Evolutionary conservation across 2,329 filamentous ascomycete genomes (phyloP), one percentile per base, ranked within the genome.

Genomic region (Zarea fungicola): DNA sequence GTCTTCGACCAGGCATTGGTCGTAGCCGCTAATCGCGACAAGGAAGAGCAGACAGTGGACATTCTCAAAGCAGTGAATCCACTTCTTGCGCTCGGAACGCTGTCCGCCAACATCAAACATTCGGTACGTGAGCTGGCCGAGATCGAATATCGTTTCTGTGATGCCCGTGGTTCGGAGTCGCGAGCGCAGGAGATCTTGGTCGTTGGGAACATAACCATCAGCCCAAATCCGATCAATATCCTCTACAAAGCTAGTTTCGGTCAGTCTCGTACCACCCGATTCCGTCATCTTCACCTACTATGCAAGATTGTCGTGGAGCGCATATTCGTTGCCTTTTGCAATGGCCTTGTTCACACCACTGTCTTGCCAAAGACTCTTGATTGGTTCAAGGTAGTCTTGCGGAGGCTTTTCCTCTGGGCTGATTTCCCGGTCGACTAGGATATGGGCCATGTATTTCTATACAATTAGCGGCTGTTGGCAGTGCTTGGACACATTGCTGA

Each of bases 61-160:
- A 56, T 93, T 93, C 66, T 96, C 90, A 64, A 96, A 96, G 64
- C 90, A 93, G 66, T 96, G 90, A 55, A 96, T 95, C 90, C 90
- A 96, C 75, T 96, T 96, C 78, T 95, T 95, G 54, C 90, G 85
- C 69, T 96, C 90, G 23, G 90, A 95, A 59, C 90, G 78, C 65
- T 96, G 90, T 50, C 90, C 90, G 65, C 90, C 90, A 40, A 95
- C 90, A 62, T 96, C 90, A 68, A 95, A 95, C 90, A 97, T 96
- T 60, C 90, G 86, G 71, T 96, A 96, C 55, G 90, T 95, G 60
- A 96, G 79, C 62, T 92, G 85, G 53, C 90, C 90, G 13, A 95
- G 78, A 65, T 95, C 89, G 67, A 97, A 97, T 54, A 92, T 80
- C 3, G 91, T 96, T 68, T 97, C 92, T 43, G 89, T 96, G 60